These are phyloP conservation scores for Paracamarosporium sp. DNA, from an alignment of 2,329 filamentous ascomycete species.

Conservation along the genomic window DNA sequence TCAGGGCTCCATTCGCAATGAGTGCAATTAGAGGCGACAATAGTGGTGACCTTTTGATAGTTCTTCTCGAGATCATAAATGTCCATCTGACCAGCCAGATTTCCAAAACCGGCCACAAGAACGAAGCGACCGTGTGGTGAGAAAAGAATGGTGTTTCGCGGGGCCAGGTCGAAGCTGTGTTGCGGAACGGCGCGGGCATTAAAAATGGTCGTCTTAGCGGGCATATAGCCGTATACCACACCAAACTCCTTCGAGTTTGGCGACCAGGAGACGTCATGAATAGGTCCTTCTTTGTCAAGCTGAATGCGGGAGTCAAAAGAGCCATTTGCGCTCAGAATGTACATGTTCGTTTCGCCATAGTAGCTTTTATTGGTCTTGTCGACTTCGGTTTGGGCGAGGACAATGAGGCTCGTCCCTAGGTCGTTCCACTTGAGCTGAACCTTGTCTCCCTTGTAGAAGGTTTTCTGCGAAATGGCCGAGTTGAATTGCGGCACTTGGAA, in stretches of 20 bases:
- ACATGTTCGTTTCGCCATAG: constrained; percentile 97
- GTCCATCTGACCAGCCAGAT: constrained; percentile 96
- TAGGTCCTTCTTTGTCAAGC: constrained; percentile 95
- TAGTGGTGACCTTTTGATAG: constrained; percentile 88
- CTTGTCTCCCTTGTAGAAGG: constrained; percentile 99
- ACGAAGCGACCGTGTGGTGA: constrained; percentile 93
- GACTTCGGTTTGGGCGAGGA: constrained; percentile 95
- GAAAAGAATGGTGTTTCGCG: constrained; percentile 94
- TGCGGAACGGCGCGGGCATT: constrained; percentile 83
- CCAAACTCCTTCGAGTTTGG: constrained; percentile 98
- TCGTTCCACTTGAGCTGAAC: constrained; percentile 98
- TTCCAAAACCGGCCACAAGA: constrained; percentile 94
- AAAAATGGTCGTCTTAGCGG: constrained; percentile 98
- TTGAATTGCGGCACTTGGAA: constrained; percentile 91
- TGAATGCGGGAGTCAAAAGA: constrained; percentile 90
- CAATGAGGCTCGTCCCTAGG: constrained; percentile 87
- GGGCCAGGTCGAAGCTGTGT: constrained; percentile 84
- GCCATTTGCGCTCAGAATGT: constrained; percentile 89
- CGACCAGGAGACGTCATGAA: constrained; percentile 98
- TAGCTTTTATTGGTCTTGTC: constrained; percentile 99
- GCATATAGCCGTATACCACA: constrained; percentile 98
- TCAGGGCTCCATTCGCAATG: constrained; percentile 98
- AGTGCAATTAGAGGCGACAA: constrained; percentile 94
- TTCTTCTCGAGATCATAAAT: constrained; percentile 96
- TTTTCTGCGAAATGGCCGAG: constrained; percentile 90